Conservation (phyloP, 305 asterid species). For the Fraxinus sp. region DNA sequence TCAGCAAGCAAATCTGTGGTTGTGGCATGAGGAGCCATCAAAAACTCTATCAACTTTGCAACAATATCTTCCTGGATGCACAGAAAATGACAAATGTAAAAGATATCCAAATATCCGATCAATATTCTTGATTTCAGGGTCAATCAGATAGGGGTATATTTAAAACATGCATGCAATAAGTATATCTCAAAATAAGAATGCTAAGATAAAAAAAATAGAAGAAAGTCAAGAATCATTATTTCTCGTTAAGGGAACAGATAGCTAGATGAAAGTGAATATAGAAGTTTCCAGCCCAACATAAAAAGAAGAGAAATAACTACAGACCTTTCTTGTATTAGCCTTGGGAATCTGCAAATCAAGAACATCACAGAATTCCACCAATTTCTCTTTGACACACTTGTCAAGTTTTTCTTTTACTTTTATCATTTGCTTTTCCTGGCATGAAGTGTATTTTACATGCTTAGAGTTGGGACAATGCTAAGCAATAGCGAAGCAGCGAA, state of each 20-base stretch:
- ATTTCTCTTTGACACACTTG: conserved; percentile 60
- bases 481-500: conserved; percentile 13
- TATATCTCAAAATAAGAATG: conserved; percentile 19
- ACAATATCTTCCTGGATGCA: conserved; percentile 79
- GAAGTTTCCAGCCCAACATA: not conserved
- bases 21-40: conserved; percentile 85
- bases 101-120: not conserved
- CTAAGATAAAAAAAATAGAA: conserved; percentile 1
- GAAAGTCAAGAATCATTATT: not conserved
- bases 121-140: not conserved
- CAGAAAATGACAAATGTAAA: conserved; percentile 3
- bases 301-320: conserved; percentile 26
- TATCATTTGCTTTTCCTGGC: conserved; percentile 57
- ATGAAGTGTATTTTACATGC: conserved; percentile 16
- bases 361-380: conserved; percentile 53
- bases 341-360: conserved; percentile 52
- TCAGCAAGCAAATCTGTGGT: conserved; percentile 72
- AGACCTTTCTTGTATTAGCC: conserved; percentile 51
- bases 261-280: not conserved
- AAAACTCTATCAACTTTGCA: conserved; percentile 69
- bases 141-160: not conserved
- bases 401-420: conserved; percentile 58
- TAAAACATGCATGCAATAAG: not conserved
- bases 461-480: conserved; percentile 4
- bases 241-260: not conserved